Percentiles rank a stretch among this genome's conserved stretches.
Evolutionary conservation across 768 basidiomycete genomes (phyloP).

Genomic region (Leccinellum luteum): DNA sequence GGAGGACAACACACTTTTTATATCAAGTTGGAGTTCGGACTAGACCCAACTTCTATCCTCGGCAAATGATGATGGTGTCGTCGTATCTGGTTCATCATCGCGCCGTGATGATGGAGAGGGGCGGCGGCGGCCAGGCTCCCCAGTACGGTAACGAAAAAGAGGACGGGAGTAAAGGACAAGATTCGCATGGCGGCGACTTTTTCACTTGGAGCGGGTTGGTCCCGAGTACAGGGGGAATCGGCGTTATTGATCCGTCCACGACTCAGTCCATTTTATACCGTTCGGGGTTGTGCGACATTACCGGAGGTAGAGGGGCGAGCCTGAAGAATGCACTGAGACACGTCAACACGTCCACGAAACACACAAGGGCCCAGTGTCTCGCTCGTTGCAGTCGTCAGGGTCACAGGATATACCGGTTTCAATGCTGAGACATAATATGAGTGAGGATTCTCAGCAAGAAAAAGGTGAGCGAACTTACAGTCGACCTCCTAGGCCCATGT

Average conservation of each 20-base stretch:
- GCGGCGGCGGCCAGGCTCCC: background rate
- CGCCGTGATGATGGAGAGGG: background rate
- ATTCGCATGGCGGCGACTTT: conserved; percentile 3
- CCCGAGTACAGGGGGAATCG: background rate
- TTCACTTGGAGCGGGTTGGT: background rate
- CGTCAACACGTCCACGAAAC: background rate
- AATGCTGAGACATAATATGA: too few species aligned
- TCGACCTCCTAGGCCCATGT: conserved; percentile 82
- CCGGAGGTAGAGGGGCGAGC: background rate
- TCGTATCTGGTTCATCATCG: conserved; percentile 3
- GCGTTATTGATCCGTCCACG: background rate
- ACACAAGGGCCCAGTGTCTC: too few species aligned
- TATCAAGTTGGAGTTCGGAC: background rate
- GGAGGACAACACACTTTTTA: background rate
- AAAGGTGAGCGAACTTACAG: conserved; percentile 41
- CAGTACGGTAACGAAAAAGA: conserved; percentile 4
- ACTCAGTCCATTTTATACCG: conserved; percentile 5
- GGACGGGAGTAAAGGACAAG: background rate
- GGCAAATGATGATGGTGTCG: background rate
- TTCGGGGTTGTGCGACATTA: background rate
- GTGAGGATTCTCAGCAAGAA: background rate
- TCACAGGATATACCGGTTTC: too few species aligned
- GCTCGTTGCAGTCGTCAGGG: too few species aligned
- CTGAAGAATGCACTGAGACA: background rate
- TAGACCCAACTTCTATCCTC: background rate